Evolutionary conservation across 169 alveolate genomes (phyloP), one percentile per base, ranked within the genome.

Genomic region (Plasmodium gaboni): DNA sequence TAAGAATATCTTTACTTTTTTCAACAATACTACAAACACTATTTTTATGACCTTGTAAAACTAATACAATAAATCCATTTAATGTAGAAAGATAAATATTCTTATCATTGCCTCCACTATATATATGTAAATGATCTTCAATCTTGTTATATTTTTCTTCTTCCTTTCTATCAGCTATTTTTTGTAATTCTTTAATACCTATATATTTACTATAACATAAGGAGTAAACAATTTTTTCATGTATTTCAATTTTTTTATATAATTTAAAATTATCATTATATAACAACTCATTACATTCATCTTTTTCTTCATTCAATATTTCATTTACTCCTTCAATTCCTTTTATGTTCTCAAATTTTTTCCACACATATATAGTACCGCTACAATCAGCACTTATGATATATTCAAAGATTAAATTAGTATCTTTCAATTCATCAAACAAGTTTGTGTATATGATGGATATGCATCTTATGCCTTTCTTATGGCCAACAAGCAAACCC

Each of bases 201-300:
- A 76, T 26, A 68, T 55, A 76, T 64, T 76, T 76, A 46, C 89
- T 76, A 57, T 64, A 55, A 10, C 76, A 63, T 57, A 76, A 13
- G 5, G 89, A 51, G 55, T 76, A 76, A 53, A 76, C 57, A 69
- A 76, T 63, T 24, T 69, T 63, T 64, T 76, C 89, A 55, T 76
- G 89, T 48, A 76, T n/a, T 48, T 76, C 89, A n/a, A 76, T 64
- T 61, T 76, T 76, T 64, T 22, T 76, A 69, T 76, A 76, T 48
- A 76, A 57, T 24, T 8, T 24, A 38, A 44, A 76, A 50, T 76
- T 64, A 64, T 76, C 74, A 73, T 28, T 28, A 28, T 26, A 64
- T 28, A 28, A 0, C 8, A 15, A 12, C 2, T 17, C n/a, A 28
- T n/a, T 26, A 12, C 9, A 24, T 8, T 64, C 51, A 12, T 26